Evolutionary conservation across 768 basidiomycete genomes (phyloP), one percentile per base, ranked within the genome.

Genomic region (Termitomyces sp.): DNA sequence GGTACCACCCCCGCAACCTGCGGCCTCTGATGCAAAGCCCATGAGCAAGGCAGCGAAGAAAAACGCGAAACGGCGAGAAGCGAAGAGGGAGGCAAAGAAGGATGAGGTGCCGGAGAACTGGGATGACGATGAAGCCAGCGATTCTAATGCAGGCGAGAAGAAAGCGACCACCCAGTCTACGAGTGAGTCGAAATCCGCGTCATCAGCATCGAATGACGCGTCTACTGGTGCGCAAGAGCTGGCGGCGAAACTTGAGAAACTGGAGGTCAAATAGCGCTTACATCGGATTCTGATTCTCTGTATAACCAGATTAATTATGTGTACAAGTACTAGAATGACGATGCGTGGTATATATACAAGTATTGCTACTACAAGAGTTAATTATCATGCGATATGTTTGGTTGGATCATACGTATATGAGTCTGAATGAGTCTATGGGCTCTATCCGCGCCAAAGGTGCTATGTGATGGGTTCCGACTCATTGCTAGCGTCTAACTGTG

Each of bases 21-120:
- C 73, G 23, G 70, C 71, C 7, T 65, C 76, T 23, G 59, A 64
- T 21, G 61, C 65, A n/a, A 78, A 76, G 62, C 74, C 81, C 1
- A 70, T 86, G 65, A 83, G 86, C 70, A 94, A 94, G 75, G 88
- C 89, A 46, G 91, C 86, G 43, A 90, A 86, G 71, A 84, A 87
- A 73, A 87, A 84, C 60, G 87, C 88, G 59, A 93, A 94, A 71
- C 78, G 84, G 63, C 84, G 83, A 68, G 89, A 86, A 65, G 91
- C 83, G 71, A 79, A 81, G 67, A 77, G 76, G 30, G 77, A 80
- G 57, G 80, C 82, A 63, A 79, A 80, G 67, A 62, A 57, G 42
- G 48, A 54, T 14, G 67, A 71, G n/a, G 84, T 92, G n/a, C 83
- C 80, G 55, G 89, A 91, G 59, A 83, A 78, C 57, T 93, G 90